Conservation (phyloP, 2,329 filamentous ascomycete genomes). For the Lachnellula suecica region DNA sequence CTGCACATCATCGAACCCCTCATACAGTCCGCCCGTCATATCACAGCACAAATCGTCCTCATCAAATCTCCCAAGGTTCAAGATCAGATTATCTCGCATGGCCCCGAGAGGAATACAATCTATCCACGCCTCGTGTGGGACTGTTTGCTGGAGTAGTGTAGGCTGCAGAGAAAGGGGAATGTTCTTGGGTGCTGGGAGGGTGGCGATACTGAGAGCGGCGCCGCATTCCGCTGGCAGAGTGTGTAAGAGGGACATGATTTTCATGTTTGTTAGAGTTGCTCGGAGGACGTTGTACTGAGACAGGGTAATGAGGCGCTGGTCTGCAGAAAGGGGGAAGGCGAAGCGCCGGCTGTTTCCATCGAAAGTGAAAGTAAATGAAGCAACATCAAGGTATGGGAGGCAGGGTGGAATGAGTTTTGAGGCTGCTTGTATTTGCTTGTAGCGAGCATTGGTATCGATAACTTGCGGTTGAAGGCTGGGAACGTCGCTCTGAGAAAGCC, state of each 20-base stretch:
- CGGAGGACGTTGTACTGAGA: conserved; percentile 17
- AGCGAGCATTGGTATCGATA: background rate
- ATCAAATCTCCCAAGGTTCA: conserved; percentile 5
- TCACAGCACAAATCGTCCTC: conserved; percentile 11
- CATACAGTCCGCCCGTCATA: conserved; percentile 10
- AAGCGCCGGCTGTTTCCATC: background rate
- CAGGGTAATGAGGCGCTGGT: conserved; percentile 13
- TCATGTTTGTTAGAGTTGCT: conserved; percentile 17
- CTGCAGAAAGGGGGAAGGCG: conserved; percentile 9
- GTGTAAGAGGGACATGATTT: conserved; percentile 7
- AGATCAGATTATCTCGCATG: conserved; percentile 17
- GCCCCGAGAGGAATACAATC: conserved; percentile 9
- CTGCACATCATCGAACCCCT: conserved; percentile 13
- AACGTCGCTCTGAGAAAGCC: background rate
- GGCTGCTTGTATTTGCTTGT: background rate
- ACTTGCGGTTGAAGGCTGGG: background rate
- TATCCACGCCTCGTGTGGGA: conserved; percentile 12
- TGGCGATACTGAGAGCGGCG: conserved; percentile 1
- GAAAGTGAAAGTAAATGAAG: background rate
- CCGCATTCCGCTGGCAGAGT: conserved; percentile 3
- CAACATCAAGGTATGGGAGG: background rate
- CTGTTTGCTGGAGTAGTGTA: conserved; percentile 12
- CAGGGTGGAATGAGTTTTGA: conserved; percentile 3
- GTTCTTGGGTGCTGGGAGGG: background rate
- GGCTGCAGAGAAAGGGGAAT: conserved; percentile 10